A percentile compares a stretch with the other conserved stretches of the same genome.
phyloP scores from a whole-genome alignment of 176 grass and related monocot genomes.

The Lolium multiflorum region DNA sequence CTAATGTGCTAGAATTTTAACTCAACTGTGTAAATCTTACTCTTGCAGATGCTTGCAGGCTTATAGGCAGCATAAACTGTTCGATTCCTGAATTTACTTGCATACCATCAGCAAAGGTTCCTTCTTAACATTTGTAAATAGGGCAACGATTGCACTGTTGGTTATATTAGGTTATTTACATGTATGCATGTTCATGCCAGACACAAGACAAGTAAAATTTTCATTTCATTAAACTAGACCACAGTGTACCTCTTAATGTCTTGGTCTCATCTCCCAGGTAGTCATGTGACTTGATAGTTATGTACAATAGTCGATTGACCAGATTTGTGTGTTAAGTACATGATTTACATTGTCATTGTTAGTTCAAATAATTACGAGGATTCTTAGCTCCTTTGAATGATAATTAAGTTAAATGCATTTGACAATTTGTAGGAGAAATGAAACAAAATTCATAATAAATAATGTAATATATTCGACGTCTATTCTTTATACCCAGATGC shows the following conservation, averaged over 20 bases:
- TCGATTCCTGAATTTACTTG: conserved; percentile 97
- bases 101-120: conserved; percentile 84
- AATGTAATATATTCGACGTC: neutral
- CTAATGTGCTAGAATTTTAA: conserved; percentile 28
- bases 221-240: conserved; percentile 23
- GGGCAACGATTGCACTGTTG: conserved; percentile 11
- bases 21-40: conserved; percentile 31
- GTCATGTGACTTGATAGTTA: conserved; percentile 16
- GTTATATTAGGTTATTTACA: conserved; percentile 26
- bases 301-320: neutral
- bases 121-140: conserved; percentile 44
- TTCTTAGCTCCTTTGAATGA: neutral
- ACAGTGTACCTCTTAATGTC: neutral
- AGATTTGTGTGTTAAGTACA: neutral
- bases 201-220: conserved; percentile 29
- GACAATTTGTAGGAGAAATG: neutral
- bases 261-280: neutral
- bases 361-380: conserved; percentile 16
- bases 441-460: neutral
- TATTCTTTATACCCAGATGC: neutral
- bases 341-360: neutral
- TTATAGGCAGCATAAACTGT: conserved; percentile 72
- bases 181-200: conserved; percentile 13
- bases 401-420: conserved; percentile 14
- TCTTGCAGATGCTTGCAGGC: conserved; percentile 82